Base-by-base conservation (phyloP, 345 rosid species). In the Pistacia integerrima region DNA sequence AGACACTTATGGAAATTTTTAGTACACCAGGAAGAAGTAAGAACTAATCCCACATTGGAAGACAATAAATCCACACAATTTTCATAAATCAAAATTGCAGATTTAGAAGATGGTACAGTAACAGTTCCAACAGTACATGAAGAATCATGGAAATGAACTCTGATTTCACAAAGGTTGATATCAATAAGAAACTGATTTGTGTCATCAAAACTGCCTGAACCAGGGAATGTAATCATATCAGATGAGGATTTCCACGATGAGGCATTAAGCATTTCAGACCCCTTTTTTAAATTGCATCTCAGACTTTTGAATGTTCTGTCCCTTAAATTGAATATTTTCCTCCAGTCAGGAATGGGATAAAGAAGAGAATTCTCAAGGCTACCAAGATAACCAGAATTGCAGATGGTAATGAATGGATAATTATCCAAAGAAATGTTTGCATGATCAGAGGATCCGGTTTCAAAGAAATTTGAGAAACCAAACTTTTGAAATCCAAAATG, bases 121-220 rank as follows among this genome's bases (percentile, higher is more conserved):
- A 94, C 75, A 58, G 90, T 87, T 85, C 93, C 98, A 81, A 94
- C 55, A 76, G 84, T 82, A 84, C 88, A 81, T 57, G 97, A 85
- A 66, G 91, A 84, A 83, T 94, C 97, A 87, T 94, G 97, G 77
- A 93, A 90, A 87, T 93, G 91, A 64, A 93, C 85, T 76, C 77
- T 87, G 73, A 85, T 77, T 69, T 87, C 87, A 69, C 64, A 83
- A 61, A 90, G 77, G 82, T 81, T 82, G 76, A 89, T 67, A 82
- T 93, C 89, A 75, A 87, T 73, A 52, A 52, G 73, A 78, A 73
- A 80, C 75, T 75, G 41, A 80, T 55, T 82, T 65, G 80, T 56
- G 58, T 75, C 82, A 69, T 77, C 49, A 72, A 69, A 75, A 80
- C 70, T 84, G 70, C 72, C 76, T 33, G 81, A 64, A 41, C 63